Base-by-base conservation (phyloP, 2,329 filamentous ascomycete genomes). In the Sporothrix mexicana region DNA sequence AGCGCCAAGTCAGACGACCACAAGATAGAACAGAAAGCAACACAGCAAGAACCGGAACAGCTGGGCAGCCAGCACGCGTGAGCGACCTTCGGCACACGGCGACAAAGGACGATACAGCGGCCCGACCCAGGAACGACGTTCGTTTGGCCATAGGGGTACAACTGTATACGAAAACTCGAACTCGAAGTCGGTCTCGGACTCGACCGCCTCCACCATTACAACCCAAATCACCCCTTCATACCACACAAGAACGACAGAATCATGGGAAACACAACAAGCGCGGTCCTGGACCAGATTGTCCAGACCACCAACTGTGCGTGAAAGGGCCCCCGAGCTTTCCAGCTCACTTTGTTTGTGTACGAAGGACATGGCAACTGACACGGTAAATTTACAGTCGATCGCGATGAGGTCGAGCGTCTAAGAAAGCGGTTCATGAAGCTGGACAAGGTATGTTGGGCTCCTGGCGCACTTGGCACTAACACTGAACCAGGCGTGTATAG, bases 401-500 rank as follows among this genome's bases (percentile, higher is more conserved):
- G 93, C 82, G 96, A 99, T 79, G 96, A 99, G 83, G 94, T 99
- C 74, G 96, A 98, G 81, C 90, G 96, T 79, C 87, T 99, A 81
- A 90, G 94, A 80, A 99, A 99, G 86, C 90, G 95, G 75, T 99
- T 99, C 81, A 98, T 98, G 95, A 99, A 99, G 85, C 87, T 99
- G 74, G 96, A 99, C 84, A 98, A 98, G 89, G 95, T 96, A 84
- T 77, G 45, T 61, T 12, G 53, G 6, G 15, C n/a, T 4, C 36
- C 5, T 66, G 61, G 25, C 3, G 6, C 2, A 3, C 41, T 25
- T 10, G n/a, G 6, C 41, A 5, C 9, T 4, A 13, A 55, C 7
- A 3, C 15, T 12, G 6, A 13, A 36, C 17, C 20, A 6, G 41
- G 10, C 12, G n/a, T 36, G 36, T 25, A 2, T 0, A 9, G 2